Base-by-base conservation (phyloP, 2,329 filamentous ascomycete species). In the Hypoxylon sp. region DNA sequence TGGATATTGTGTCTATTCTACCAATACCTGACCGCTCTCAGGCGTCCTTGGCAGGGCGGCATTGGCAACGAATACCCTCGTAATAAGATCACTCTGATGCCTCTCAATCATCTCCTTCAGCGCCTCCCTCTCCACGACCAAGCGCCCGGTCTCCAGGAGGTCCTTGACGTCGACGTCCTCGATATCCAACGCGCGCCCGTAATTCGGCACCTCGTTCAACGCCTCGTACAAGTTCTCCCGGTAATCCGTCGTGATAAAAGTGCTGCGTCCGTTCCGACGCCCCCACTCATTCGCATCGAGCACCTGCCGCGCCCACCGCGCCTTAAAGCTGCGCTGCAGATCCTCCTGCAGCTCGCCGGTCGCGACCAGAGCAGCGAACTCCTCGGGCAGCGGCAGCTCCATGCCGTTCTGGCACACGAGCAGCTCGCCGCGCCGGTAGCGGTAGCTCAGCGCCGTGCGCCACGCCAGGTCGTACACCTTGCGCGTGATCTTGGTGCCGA, bases 381-480 rank as follows among this genome's bases (percentile, higher is more conserved):
- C 85, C 13, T 79, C 75, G 0, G 87, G 86, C 72, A 88, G 75
- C 10, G 80, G 78, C 65, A 97, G 87, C 70, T 94, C 90, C 82
- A 93, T 87, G 43, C 89, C 87, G 75, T 93, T 91, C 76, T 95
- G 90, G 75, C 96, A 90, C 45, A 99, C 89, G 71, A 98, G 84
- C 75, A 99, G 83, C 83, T 98, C 93, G 52, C 94, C 96, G 72
- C 90, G 89, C 72, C 91, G 86, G 82, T 96, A 98, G 66, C 96
- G 90, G 83, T 97, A 97, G 76, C 92, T 96, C 71, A 99, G 86
- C 10, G 96, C 96, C 46, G 92, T 98, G 77, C 96, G 89, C 93
- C 93, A 98, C 9, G 96, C 96, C 74, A 97, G 86, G 81, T 98
- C 94, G 83, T 99, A 99, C 51, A 97, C 89, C 83, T 98, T 98